Conservation (phyloP, 306 rosid species). For the Oxytropis ochrocephala region DNA sequence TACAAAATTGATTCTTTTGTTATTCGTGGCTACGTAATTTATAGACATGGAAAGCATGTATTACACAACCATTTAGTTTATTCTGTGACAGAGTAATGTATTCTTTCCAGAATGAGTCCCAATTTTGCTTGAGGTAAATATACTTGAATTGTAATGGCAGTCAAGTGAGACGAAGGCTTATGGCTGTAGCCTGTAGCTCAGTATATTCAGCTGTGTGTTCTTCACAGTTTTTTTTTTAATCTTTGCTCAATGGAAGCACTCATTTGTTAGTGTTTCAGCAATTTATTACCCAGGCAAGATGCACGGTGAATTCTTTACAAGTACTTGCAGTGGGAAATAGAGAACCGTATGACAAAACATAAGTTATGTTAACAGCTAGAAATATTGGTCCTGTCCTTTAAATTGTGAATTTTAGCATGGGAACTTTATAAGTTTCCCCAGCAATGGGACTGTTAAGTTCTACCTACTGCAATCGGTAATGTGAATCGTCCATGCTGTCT, state of each 20-base stretch:
- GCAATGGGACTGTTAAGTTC: neutral
- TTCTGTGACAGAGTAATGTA: neutral
- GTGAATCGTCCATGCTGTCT: too few relatives aligned
- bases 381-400: neutral
- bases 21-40: constrained; percentile 22
- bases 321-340: neutral
- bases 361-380: neutral
- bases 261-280: neutral
- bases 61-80: neutral
- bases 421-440: neutral
- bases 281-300: neutral
- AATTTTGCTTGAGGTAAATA: constrained; percentile 46
- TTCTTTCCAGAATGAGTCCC: constrained; percentile 24
- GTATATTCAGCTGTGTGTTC: constrained; percentile 12
- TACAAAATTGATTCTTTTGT: constrained; percentile 30
- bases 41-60: constrained; percentile 27
- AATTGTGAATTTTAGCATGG: neutral
- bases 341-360: neutral
- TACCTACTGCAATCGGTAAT: neutral
- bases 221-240: constrained; percentile 8
- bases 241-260: neutral
- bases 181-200: neutral
- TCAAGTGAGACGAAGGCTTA: constrained; percentile 21
- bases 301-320: neutral
- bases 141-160: constrained; percentile 34